Evolutionary conservation across 2,329 filamentous ascomycete species (phyloP), one percentile per base, ranked within the genome.

Genomic region (Immersiporthe knoxdaviesiana): DNA sequence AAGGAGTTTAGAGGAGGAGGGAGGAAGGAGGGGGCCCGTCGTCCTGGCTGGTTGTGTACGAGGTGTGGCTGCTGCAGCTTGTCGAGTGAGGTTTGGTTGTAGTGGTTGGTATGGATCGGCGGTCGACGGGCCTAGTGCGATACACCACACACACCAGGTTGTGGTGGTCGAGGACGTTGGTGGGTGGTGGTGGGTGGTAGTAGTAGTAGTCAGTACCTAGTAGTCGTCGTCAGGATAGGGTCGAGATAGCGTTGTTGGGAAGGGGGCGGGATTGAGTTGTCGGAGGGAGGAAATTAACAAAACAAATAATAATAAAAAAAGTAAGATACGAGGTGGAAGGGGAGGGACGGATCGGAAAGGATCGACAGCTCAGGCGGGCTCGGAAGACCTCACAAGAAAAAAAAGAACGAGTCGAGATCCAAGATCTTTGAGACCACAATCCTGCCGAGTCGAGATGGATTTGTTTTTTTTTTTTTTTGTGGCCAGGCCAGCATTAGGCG

Each of bases 361-460:
- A 63, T 63, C 61, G 39, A 63, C 61, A 50, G 61, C 24, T 18
- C 24, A n/a, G 24, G 32, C 59, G 60, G 41, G 18, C 35, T 62
- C 10, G 21, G 32, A 24, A 11, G 8, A 4, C 35, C 8, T 24
- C 32, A 14, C 32, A 24, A 37, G 21, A 21, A n/a, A n/a, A n/a
- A n/a, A n/a, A n/a, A n/a, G n/a, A n/a, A n/a, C n/a, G 24, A 58
- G 30, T 39, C 32, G 35, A 35, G 32, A 60, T 39, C n/a, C 30
- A 60, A 62, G 35, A 39, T 41, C 39, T 60, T n/a, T n/a, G n/a
- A n/a, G 41, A 62, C 41, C 27, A 59, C 30, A 59, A 37, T 59
- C 56, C 30, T 59, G 56, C 56, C 56, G 56, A 37, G 56, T 59
- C 56, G 56, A 37, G 56, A 37, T 37, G 18, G 32, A 37, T 37